Evolutionary conservation across 2,329 filamentous ascomycete genomes (phyloP), one percentile per base, ranked within the genome.

Genomic region (Penicillium sp.): DNA sequence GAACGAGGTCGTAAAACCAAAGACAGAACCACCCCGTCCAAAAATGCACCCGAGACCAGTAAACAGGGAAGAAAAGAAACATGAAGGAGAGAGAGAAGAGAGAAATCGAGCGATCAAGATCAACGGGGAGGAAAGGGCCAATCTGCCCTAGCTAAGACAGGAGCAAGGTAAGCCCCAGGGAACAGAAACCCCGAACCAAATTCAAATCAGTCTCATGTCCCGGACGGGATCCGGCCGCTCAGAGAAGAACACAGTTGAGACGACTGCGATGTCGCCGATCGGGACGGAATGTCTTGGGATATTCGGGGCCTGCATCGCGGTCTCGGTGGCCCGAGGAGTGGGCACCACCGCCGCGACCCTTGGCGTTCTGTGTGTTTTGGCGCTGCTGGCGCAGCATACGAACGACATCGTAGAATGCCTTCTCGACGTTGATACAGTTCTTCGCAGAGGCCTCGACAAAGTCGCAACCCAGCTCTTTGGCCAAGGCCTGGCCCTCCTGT

Each of bases 381-480:
- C 91, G 85, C 78, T 96, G 92, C 69, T 90, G 87, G 68, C 95
- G 88, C 66, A 99, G 82, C 76, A 95, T 91, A 67, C 95, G 84
- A 56, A 98, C 95, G 7, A 99, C 95, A 73, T 99, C 95, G 78
- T 96, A 98, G 74, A 99, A 98, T 35, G 92, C 94, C 83, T 96
- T 98, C 78, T 96, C 95, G 55, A 97, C 94, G 72, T 98, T 97
- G 82, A 97, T 92, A 80, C 93, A 96, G 76, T 96, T 97, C 82
- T 97, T 97, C 38, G 94, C 94, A 6, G 93, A 97, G 1, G 94
- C 93, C 78, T 98, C 94, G 69, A 97, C 92, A 70, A 98, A 98
- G 69, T 97, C 93, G 79, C 95, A 98, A 63, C 92, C 92, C 41
- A 99, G 82, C 71, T 97, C 92, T 71, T 93, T 90, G 57, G 95